Percentiles rank a stretch among this genome's conserved stretches.
These are phyloP conservation scores for Leptoxyphium fumago DNA, from an alignment of 2,329 filamentous ascomycete genomes.

Conservation along the genomic window DNA sequence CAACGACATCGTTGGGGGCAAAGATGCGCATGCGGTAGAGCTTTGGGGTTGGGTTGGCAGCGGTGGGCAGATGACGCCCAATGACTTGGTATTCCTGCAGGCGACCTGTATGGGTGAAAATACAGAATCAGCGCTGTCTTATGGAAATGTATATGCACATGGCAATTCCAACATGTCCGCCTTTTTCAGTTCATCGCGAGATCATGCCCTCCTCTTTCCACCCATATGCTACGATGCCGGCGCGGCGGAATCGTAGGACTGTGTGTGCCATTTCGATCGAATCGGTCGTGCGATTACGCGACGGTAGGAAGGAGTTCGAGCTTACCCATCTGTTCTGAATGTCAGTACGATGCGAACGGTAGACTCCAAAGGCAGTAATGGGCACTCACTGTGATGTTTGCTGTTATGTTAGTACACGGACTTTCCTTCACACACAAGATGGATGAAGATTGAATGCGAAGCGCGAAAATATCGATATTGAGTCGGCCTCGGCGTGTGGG, in stretches of 20 bases:
- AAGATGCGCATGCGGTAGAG: slow-evolving; percentile 99
- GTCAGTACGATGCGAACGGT: too few species aligned
- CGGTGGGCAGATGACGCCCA: slow-evolving; percentile 95
- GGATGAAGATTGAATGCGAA: too few species aligned
- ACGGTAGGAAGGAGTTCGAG: not conserved
- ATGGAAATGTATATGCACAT: slow-evolving; percentile 8
- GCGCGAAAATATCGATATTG: too few species aligned
- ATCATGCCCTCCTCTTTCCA: not conserved
- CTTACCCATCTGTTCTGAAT: not conserved
- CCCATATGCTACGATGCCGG: not conserved
- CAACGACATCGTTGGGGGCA: slow-evolving; percentile 91
- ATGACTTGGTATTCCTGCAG: slow-evolving; percentile 99
- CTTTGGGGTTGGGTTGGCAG: slow-evolving; percentile 92
- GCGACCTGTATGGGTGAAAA: slow-evolving; percentile 54
- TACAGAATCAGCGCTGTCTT: slow-evolving; percentile 24
- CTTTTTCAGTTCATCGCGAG: not conserved
- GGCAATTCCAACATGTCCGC: too few species aligned
- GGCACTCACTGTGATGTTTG: too few species aligned
- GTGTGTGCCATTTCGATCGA: not conserved
- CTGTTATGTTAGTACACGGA: too few species aligned
- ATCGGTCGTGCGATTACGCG: not conserved
- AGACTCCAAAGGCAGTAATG: too few species aligned
- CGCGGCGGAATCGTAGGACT: not conserved
- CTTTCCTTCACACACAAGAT: too few species aligned
- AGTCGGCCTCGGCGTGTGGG: too few species aligned